Evolutionary conservation across 2,329 filamentous ascomycete species (phyloP).

Genomic region (Trichoderma koningii): DNA sequence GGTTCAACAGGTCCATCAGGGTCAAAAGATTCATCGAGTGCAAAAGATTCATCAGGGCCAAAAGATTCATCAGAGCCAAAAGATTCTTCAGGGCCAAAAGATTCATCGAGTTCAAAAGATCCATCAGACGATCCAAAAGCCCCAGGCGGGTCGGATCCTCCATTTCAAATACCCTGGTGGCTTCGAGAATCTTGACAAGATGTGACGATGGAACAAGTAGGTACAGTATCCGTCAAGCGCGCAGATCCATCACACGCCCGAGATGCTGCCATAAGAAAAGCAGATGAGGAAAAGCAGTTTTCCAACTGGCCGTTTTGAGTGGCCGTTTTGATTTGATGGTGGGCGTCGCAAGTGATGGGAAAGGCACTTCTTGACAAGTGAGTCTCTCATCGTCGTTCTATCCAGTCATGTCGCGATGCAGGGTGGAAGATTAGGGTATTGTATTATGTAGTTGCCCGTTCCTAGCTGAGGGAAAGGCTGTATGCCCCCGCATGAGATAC

Average conservation of each 20-base stretch:
- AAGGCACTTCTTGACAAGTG: not conserved
- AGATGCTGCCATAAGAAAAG: not conserved
- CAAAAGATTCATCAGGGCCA: too few relatives aligned
- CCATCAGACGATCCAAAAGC: too few relatives aligned
- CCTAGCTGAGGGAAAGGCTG: not conserved
- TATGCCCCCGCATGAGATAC: too few relatives aligned
- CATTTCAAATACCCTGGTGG: not conserved
- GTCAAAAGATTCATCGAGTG: not conserved
- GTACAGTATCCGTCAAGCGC: too few relatives aligned
- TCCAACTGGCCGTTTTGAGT: not conserved
- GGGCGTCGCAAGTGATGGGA: not conserved
- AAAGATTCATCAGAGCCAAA: too few relatives aligned
- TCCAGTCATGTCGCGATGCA: not conserved
- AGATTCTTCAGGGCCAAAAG: too few relatives aligned
- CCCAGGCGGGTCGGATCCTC: not conserved
- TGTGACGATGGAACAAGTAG: too few relatives aligned
- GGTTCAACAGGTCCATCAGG: too few relatives aligned
- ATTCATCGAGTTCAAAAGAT: too few relatives aligned
- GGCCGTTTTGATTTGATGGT: not conserved
- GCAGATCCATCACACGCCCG: not conserved
- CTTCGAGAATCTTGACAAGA: not conserved
- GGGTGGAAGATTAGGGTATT: not conserved
- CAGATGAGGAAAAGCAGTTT: not conserved
- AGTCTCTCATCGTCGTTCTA: not conserved
- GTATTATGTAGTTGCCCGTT: too few relatives aligned